Percentiles rank a stretch among this genome's conserved stretches.
These are phyloP conservation scores for Entomortierella chlamydospora DNA, from an alignment of 192 early-diverging fungal genomes.

Conservation along the genomic window DNA sequence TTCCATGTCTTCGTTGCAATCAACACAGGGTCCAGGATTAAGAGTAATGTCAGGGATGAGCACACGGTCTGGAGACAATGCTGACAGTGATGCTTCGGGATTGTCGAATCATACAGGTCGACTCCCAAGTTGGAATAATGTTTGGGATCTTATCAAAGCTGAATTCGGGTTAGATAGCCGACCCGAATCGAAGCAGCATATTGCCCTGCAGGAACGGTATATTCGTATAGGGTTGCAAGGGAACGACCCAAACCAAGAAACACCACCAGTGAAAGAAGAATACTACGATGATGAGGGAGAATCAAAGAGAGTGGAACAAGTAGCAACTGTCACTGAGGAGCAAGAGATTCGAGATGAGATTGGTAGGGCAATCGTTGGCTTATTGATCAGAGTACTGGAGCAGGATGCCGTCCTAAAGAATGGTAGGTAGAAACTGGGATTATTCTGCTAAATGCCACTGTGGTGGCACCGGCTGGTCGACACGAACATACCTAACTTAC, in stretches of 20 bases:
- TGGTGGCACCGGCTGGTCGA: too few relatives aligned
- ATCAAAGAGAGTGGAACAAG: background rate
- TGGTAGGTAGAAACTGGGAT: conserved; percentile 1
- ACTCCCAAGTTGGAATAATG: conserved; percentile 39
- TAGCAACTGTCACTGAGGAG: conserved; percentile 6
- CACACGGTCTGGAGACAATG: background rate
- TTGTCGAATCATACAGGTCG: conserved; percentile 3
- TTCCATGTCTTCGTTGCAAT: background rate
- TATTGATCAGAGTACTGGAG: conserved; percentile 33
- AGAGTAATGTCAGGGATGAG: conserved; percentile 3
- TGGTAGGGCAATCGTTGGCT: conserved; percentile 32
- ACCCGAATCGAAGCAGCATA: conserved; percentile 39
- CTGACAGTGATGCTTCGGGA: background rate
- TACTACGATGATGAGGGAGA: background rate
- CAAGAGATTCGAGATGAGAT: conserved; percentile 37
- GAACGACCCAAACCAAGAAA: background rate
- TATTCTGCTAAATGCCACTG: background rate
- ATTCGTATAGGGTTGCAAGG: conserved; percentile 22
- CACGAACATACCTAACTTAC: background rate
- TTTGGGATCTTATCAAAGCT: conserved; percentile 42
- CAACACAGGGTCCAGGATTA: background rate
- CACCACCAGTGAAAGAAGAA: background rate
- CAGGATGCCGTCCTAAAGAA: conserved; percentile 34
- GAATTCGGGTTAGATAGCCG: conserved; percentile 36
- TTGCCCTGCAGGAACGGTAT: conserved; percentile 25